These are phyloP conservation scores for Lagerstroemia fauriei DNA, from an alignment of 441 rosid species.

Conservation along the genomic window DNA sequence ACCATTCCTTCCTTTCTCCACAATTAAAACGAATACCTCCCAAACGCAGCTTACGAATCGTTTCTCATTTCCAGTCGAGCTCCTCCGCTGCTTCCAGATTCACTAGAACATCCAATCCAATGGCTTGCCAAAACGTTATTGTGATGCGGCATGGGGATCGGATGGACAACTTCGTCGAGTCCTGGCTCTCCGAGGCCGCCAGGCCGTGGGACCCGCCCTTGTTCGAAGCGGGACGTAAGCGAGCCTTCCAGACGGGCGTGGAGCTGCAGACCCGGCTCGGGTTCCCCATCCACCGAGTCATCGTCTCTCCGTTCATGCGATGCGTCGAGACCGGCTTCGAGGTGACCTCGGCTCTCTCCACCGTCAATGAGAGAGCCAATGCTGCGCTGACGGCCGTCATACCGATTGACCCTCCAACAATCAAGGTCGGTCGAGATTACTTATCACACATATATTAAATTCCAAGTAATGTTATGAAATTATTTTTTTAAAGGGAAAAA, in stretches of 20 bases:
- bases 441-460: neutral
- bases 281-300: slow-evolving; percentile 72
- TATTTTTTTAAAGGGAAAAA: no score
- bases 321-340: slow-evolving; percentile 79
- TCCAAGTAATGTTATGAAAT: neutral
- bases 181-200: slow-evolving; percentile 56
- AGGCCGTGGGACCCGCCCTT: slow-evolving; percentile 90
- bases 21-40: neutral
- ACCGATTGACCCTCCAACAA: neutral
- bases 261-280: slow-evolving; percentile 44
- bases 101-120: neutral
- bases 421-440: neutral
- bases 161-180: slow-evolving; percentile 58
- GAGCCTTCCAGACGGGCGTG: slow-evolving; percentile 60
- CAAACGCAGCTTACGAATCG: neutral
- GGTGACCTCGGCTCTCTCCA: slow-evolving; percentile 61
- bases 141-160: slow-evolving; percentile 94
- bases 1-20: no score
- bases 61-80: neutral
- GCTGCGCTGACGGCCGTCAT: neutral
- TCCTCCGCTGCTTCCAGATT: neutral
- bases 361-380: slow-evolving; percentile 31
- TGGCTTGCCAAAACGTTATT: slow-evolving; percentile 37
- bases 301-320: slow-evolving; percentile 86
- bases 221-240: slow-evolving; percentile 41